Percentiles rank a stretch among this genome's conserved stretches.
Conservation (phyloP, 2,329 filamentous ascomycete genomes). For the Zasmidium angulare region DNA sequence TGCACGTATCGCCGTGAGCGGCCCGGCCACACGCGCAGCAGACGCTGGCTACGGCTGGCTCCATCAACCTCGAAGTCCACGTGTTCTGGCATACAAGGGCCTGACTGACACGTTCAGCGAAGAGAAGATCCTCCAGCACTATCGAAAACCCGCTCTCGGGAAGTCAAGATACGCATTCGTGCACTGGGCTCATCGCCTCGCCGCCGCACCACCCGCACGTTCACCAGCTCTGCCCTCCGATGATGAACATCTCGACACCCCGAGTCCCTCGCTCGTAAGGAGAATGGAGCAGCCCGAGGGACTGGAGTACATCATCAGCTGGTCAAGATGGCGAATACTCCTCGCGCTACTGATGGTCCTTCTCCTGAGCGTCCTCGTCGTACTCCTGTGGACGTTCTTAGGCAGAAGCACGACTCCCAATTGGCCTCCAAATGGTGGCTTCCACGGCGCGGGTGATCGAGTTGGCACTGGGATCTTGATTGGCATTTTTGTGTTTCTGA, state of each 20-base stretch:
- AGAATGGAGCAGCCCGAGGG: conserved; percentile 32
- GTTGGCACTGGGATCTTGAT: conserved; percentile 36
- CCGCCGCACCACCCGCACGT: conserved; percentile 21
- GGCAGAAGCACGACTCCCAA: conserved; percentile 27
- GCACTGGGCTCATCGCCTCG: conserved; percentile 42
- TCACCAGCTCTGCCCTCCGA: not conserved
- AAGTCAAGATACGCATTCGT: conserved; percentile 45
- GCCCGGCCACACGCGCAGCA: conserved; percentile 24
- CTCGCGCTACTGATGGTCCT: conserved; percentile 31
- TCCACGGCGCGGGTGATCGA: conserved; percentile 34
- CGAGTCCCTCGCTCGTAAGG: conserved; percentile 19
- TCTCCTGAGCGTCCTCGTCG: conserved; percentile 29
- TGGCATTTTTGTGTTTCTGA: conserved; percentile 36
- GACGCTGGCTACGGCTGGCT: conserved; percentile 34
- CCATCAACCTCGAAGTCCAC: conserved; percentile 27
- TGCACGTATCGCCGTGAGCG: conserved; percentile 30
- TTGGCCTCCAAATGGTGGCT: conserved; percentile 22
- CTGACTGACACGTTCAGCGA: conserved; percentile 41
- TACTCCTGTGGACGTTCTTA: conserved; percentile 39
- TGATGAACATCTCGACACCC: conserved; percentile 8
- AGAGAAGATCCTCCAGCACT: conserved; percentile 39
- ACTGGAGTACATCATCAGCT: conserved; percentile 38
- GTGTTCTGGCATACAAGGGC: conserved; percentile 30
- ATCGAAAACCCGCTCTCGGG: conserved; percentile 34
- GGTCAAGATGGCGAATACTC: conserved; percentile 33